These are phyloP conservation scores for Myxozyma neglecta DNA, from an alignment of 805 yeast species.

Conservation along the genomic window DNA sequence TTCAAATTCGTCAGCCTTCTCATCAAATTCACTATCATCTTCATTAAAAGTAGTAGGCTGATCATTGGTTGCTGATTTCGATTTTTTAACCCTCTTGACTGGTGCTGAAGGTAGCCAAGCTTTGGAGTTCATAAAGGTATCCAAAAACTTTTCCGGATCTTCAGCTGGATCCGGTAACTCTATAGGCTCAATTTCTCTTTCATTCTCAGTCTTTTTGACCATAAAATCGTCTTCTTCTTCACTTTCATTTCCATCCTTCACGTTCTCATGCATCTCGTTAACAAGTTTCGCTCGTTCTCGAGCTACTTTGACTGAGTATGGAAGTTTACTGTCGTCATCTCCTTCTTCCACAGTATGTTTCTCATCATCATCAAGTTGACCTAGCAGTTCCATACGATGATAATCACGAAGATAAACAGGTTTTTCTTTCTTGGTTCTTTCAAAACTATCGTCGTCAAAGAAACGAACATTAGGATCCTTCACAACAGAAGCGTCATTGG, in stretches of 20 bases:
- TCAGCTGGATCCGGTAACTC: conserved; percentile 64
- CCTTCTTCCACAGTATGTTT: conserved; percentile 50
- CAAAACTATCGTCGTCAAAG: conserved; percentile 56
- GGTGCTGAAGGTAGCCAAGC: conserved; percentile 72
- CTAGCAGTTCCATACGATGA: conserved; percentile 78
- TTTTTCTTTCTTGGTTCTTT: conserved; percentile 53
- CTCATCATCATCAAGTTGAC: conserved; percentile 55
- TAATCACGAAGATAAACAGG: conserved; percentile 91
- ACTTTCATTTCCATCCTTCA: conserved; percentile 43
- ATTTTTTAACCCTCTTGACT: background rate
- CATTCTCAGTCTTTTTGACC: conserved; percentile 55
- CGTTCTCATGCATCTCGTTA: conserved; percentile 65
- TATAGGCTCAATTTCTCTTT: conserved; percentile 40
- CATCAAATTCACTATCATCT: conserved; percentile 80
- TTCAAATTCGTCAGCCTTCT: conserved; percentile 88
- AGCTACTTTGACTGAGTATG: conserved; percentile 71
- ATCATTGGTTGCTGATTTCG: background rate
- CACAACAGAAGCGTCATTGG: conserved; percentile 59
- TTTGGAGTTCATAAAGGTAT: conserved; percentile 67
- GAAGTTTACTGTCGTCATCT: conserved; percentile 43
- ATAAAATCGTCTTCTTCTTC: conserved; percentile 52
- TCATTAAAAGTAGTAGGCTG: conserved; percentile 22
- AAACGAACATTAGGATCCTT: conserved; percentile 70
- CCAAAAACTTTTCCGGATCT: conserved; percentile 68
- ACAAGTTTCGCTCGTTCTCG: conserved; percentile 75